These are phyloP conservation scores for Pseudofabraea citricarpa DNA, from an alignment of 2,329 filamentous ascomycete genomes.

Conservation along the genomic window DNA sequence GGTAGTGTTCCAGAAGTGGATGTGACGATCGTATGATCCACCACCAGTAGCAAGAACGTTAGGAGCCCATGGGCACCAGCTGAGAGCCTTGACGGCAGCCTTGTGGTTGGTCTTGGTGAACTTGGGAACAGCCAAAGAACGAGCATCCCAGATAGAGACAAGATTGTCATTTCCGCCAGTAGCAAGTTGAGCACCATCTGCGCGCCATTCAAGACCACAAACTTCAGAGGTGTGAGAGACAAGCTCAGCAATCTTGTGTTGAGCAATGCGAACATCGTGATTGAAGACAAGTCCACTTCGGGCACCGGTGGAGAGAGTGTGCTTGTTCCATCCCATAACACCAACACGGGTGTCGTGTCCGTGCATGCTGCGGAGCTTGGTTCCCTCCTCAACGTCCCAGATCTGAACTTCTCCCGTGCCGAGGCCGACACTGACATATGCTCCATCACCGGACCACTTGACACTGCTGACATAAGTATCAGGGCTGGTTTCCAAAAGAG, in stretches of 20 bases:
- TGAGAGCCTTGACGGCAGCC: slow-evolving; percentile 94
- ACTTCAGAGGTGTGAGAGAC: slow-evolving; percentile 97
- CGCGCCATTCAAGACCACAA: slow-evolving; percentile 95
- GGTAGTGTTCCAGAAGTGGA: slow-evolving; percentile 99
- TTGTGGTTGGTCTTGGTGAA: slow-evolving; percentile 99
- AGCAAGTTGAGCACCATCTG: slow-evolving; percentile 92
- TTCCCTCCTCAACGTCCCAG: slow-evolving; percentile 94
- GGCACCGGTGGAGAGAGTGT: slow-evolving; percentile 89
- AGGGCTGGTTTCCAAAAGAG: slow-evolving; percentile 77
- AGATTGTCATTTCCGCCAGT: slow-evolving; percentile 99
- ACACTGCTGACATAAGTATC: slow-evolving; percentile 98
- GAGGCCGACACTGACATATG: slow-evolving; percentile 92
- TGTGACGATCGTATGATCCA: slow-evolving; percentile 93
- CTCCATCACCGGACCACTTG: slow-evolving; percentile 97
- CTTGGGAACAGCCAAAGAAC: slow-evolving; percentile 87
- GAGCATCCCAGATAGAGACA: slow-evolving; percentile 98
- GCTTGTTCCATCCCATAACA: slow-evolving; percentile 99
- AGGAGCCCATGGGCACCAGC: slow-evolving; percentile 98
- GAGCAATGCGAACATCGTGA: slow-evolving; percentile 94
- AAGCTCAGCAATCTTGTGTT: slow-evolving; percentile 97
- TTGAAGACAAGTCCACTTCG: slow-evolving; percentile 95
- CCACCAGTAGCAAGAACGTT: slow-evolving; percentile 96
- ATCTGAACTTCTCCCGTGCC: slow-evolving; percentile 97
- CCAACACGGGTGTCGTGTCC: slow-evolving; percentile 95
- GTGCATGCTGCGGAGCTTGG: slow-evolving; percentile 97